Evolutionary conservation across 1,284 basidiomycete species (phyloP).

Genomic region (Sanghuangporus weigelae): DNA sequence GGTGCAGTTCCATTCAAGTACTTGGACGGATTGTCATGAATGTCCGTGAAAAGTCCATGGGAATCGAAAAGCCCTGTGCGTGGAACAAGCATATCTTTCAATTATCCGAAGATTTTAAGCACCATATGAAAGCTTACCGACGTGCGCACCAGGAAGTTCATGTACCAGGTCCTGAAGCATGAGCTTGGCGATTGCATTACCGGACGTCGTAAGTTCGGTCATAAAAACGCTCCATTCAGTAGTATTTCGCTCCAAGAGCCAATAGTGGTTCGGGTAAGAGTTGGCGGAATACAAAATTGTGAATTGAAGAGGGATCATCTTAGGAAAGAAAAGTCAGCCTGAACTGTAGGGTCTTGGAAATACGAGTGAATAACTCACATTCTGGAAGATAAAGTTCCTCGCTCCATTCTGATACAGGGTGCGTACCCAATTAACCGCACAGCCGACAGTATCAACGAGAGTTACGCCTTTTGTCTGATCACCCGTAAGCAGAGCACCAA

Average conservation of each 20-base stretch:
- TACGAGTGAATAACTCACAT: conserved; percentile 28
- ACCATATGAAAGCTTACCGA: conserved; percentile 26
- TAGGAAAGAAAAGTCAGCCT: background rate
- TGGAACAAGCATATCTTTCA: background rate
- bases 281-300: conserved; percentile 31
- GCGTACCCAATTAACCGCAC: conserved; percentile 37
- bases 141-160: conserved; percentile 31
- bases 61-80: conserved; percentile 30
- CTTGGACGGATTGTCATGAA: conserved; percentile 26
- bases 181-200: conserved; percentile 31
- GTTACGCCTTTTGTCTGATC: conserved; percentile 31
- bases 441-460: conserved; percentile 36
- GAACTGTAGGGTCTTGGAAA: background rate
- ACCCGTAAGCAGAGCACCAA: conserved; percentile 35
- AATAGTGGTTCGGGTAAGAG: conserved; percentile 34
- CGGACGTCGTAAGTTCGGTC: conserved; percentile 30
- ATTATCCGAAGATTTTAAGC: background rate
- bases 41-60: conserved; percentile 30
- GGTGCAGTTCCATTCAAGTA: conserved; percentile 34
- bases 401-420: conserved; percentile 37
- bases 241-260: conserved; percentile 31
- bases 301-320: conserved; percentile 32
- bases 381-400: conserved; percentile 44
- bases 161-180: conserved; percentile 29
- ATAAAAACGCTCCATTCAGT: conserved; percentile 37